These are phyloP conservation scores for Anacardium occidentale DNA, from an alignment of 345 rosid genomes.

Conservation along the genomic window DNA sequence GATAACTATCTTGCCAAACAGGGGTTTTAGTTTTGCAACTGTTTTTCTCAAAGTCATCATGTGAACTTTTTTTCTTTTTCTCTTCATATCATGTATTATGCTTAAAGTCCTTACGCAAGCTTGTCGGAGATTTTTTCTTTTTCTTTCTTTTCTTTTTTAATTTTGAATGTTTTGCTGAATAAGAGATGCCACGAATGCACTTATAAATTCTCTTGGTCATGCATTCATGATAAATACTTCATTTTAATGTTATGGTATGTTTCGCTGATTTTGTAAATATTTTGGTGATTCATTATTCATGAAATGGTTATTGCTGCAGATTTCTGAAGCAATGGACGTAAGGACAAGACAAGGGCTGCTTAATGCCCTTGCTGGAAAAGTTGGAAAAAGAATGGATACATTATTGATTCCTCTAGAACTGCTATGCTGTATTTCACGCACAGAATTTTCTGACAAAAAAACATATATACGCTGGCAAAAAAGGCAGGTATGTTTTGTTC, in stretches of 20 bases:
- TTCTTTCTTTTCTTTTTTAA: too few species aligned
- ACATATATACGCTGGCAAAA: slow-evolving; percentile 96
- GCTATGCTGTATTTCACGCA: slow-evolving; percentile 82
- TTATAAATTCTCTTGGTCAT: slow-evolving; percentile 4
- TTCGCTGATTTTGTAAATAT: slow-evolving; percentile 5
- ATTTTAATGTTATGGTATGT: background rate
- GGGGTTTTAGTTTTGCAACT: background rate
- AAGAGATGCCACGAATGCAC: too few species aligned
- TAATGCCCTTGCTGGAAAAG: slow-evolving; percentile 81
- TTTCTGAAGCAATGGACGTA: slow-evolving; percentile 94
- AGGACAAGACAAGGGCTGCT: slow-evolving; percentile 94
- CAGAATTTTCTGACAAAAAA: slow-evolving; percentile 96
- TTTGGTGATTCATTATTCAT: slow-evolving; percentile 15
- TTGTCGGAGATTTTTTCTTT: background rate
- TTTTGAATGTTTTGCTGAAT: too few species aligned
- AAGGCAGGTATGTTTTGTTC: slow-evolving; percentile 78
- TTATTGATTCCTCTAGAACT: slow-evolving; percentile 84
- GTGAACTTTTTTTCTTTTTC: background rate
- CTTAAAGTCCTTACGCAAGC: background rate
- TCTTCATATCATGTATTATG: background rate
- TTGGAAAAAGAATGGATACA: slow-evolving; percentile 93
- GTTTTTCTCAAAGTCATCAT: background rate
- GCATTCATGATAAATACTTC: background rate
- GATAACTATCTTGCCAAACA: background rate
- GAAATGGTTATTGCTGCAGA: slow-evolving; percentile 40